Evolutionary conservation across 2,329 filamentous ascomycete genomes (phyloP).

Genomic region (Epichloe coenophiala): DNA sequence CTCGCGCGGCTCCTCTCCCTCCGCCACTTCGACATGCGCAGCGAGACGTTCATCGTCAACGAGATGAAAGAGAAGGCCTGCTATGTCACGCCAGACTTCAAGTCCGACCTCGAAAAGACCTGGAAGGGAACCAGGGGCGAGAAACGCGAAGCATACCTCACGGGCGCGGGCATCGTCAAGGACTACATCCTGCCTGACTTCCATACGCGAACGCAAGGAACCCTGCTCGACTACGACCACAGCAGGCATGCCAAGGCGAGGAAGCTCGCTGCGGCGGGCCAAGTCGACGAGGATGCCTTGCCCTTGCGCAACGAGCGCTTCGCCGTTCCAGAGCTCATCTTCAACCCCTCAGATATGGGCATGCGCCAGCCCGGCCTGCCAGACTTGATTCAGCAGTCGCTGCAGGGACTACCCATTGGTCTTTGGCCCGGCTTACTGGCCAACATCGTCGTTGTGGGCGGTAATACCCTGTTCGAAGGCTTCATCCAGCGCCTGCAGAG

Average conservation of each 20-base stretch:
- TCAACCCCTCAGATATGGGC: slow-evolving; percentile 74
- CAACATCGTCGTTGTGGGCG: slow-evolving; percentile 81
- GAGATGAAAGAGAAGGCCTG: slow-evolving; percentile 89
- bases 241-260: slow-evolving; percentile 39
- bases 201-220: slow-evolving; percentile 45
- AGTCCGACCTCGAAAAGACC: slow-evolving; percentile 60
- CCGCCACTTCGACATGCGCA: slow-evolving; percentile 89
- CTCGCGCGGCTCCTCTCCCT: slow-evolving; percentile 80
- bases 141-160: slow-evolving; percentile 33
- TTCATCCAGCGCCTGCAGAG: slow-evolving; percentile 68
- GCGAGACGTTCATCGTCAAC: slow-evolving; percentile 86
- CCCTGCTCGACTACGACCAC: slow-evolving; percentile 66
- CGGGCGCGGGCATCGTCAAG: slow-evolving; percentile 53
- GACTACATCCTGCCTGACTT: slow-evolving; percentile 90
- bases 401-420: slow-evolving; percentile 63
- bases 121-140: slow-evolving; percentile 66
- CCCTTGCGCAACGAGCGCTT: slow-evolving; percentile 89
- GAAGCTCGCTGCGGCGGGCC: slow-evolving; percentile 29
- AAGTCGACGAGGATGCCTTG: slow-evolving; percentile 58
- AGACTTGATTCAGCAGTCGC: slow-evolving; percentile 67
- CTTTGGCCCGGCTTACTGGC: slow-evolving; percentile 73
- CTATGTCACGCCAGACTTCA: slow-evolving; percentile 70
- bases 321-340: slow-evolving; percentile 75
- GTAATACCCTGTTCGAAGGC: slow-evolving; percentile 66
- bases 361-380: slow-evolving; percentile 72